Conservation (phyloP, 2,329 filamentous ascomycete species). For the Ophiocordyceps unilateralis region DNA sequence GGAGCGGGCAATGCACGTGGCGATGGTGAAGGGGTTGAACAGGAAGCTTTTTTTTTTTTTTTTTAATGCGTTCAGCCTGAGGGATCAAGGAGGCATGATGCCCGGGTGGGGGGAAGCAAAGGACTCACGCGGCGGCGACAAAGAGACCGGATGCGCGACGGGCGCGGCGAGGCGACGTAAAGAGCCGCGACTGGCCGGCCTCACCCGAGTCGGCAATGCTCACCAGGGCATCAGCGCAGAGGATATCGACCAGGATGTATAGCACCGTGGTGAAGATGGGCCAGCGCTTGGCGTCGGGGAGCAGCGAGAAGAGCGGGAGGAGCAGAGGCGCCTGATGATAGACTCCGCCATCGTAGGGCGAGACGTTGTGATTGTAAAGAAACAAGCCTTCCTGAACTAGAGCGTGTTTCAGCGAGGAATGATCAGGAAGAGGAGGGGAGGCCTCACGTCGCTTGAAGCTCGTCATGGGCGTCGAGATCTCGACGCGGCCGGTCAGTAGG, state of each 20-base stretch:
- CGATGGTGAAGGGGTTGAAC: slow-evolving; percentile 87
- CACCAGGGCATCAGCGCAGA: slow-evolving; percentile 65
- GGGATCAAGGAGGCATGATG: background rate
- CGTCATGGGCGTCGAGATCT: slow-evolving; percentile 91
- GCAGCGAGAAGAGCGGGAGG: slow-evolving; percentile 75
- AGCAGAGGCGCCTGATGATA: slow-evolving; percentile 72
- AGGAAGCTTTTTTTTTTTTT: slow-evolving; percentile 45
- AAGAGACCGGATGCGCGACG: slow-evolving; percentile 58
- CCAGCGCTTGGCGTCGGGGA: slow-evolving; percentile 51
- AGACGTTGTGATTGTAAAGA: slow-evolving; percentile 89
- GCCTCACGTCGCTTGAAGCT: slow-evolving; percentile 91
- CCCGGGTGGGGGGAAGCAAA: background rate
- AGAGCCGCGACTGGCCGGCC: slow-evolving; percentile 54
- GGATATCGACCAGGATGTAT: slow-evolving; percentile 64
- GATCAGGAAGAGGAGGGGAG: background rate
- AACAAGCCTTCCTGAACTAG: slow-evolving; percentile 91
- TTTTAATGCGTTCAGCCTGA: background rate
- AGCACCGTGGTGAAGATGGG: slow-evolving; percentile 64
- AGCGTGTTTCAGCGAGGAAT: background rate
- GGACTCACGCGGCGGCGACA: slow-evolving; percentile 58
- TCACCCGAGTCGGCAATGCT: slow-evolving; percentile 70
- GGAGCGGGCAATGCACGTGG: slow-evolving; percentile 77
- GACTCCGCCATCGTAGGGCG: slow-evolving; percentile 88
- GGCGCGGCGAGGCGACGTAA: slow-evolving; percentile 59
- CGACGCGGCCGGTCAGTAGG: slow-evolving; percentile 76